Percentiles rank a stretch among this genome's conserved stretches.
Evolutionary conservation across 768 basidiomycete species (phyloP).

Genomic region (Neoboletus subvelutipes): DNA sequence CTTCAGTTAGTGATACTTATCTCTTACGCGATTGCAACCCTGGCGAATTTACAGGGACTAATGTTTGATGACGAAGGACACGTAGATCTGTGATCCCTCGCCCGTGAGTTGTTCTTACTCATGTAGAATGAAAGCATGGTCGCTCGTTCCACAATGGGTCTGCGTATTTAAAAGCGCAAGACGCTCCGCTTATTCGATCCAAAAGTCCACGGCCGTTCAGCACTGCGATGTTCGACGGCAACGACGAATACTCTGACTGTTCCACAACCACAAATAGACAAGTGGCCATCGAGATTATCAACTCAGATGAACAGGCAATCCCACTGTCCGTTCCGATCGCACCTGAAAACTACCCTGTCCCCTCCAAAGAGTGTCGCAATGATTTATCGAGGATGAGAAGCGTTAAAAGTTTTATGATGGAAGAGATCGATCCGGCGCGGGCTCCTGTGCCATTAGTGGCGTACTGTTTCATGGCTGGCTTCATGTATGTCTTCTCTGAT

Average conservation of each 20-base stretch:
- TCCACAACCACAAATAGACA: not conserved
- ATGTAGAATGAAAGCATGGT: conserved; percentile 18
- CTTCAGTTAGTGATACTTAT: not conserved
- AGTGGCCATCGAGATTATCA: too few relatives aligned
- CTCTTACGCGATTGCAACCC: not conserved
- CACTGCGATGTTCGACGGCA: not conserved
- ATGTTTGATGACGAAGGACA: conserved; percentile 1
- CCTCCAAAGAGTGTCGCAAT: not conserved
- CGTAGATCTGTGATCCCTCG: too few relatives aligned
- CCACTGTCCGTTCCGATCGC: not conserved
- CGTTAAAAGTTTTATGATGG: not conserved
- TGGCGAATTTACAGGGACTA: not conserved
- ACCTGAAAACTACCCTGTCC: not conserved
- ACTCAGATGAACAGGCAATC: not conserved
- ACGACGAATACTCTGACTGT: not conserved
- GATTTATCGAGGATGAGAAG: not conserved
- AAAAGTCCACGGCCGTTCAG: not conserved
- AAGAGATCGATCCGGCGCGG: not conserved
- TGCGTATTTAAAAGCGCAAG: not conserved
- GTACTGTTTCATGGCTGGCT: conserved; percentile 79
- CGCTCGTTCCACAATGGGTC: not conserved
- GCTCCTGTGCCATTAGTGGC: not conserved
- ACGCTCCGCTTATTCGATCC: not conserved
- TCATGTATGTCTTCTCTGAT: conserved; percentile 49
- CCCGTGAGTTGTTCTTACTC: not conserved